A percentile compares a stretch with the other conserved stretches of the same genome.
These are phyloP conservation scores for Penicillium italicum DNA, from an alignment of 2,329 filamentous ascomycete genomes.

Conservation along the genomic window DNA sequence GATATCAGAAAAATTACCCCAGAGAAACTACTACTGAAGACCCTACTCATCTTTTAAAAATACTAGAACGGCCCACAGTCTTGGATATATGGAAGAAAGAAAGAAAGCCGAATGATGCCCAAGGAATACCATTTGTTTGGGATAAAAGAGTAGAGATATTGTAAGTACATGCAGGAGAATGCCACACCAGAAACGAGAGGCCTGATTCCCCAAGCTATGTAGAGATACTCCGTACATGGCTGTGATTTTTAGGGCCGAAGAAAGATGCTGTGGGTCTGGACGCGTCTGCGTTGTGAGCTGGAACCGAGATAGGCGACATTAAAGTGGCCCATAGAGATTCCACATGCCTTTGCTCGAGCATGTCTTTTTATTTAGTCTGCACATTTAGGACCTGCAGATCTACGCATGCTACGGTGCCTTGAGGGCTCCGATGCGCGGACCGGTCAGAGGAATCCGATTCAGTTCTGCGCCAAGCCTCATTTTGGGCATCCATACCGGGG, in stretches of 20 bases:
- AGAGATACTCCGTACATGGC: constrained; percentile 2
- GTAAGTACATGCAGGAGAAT: constrained; percentile 21
- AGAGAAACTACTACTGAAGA: not conserved
- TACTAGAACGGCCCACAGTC: not conserved
- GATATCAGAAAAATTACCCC: not conserved
- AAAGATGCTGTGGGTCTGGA: not conserved
- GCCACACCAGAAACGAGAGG: constrained; percentile 6
- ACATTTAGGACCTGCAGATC: not conserved
- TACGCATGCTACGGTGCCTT: not conserved
- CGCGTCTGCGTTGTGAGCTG: not conserved
- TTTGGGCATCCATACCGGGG: constrained; percentile 5
- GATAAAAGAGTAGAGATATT: constrained; percentile 14
- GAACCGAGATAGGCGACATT: not conserved
- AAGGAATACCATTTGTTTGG: constrained; percentile 3
- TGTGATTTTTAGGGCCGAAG: not conserved
- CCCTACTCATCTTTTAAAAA: not conserved
- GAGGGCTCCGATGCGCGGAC: not conserved
- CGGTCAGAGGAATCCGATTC: constrained; percentile 3
- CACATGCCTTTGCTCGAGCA: not conserved
- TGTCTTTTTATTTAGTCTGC: not conserved
- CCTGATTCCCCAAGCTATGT: constrained; percentile 4
- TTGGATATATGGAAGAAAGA: not conserved
- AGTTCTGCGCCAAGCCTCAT: not conserved
- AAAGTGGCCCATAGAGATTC: not conserved
- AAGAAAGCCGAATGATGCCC: not conserved